phyloP scores from a whole-genome alignment of 2,329 filamentous ascomycete genomes.

The Dactylellina cionopaga region DNA sequence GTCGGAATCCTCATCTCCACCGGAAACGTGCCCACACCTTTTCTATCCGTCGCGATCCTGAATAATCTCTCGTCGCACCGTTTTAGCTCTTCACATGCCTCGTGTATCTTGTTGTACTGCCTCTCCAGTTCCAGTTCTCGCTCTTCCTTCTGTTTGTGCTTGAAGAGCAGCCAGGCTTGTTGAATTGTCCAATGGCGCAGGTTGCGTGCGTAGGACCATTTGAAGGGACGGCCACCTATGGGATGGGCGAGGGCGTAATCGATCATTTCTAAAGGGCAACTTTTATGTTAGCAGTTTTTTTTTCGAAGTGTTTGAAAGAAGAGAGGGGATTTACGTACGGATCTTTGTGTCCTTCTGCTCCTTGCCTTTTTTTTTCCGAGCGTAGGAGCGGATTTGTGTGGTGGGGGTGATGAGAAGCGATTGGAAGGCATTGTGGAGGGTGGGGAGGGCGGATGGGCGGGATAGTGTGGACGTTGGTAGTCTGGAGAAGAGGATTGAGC shows the following conservation, averaged over 20 bases:
- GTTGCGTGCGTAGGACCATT: constrained; percentile 85
- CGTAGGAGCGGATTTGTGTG: constrained; percentile 38
- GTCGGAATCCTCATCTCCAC: constrained; percentile 88
- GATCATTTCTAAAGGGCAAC: constrained; percentile 63
- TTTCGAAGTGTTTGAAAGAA: not conserved
- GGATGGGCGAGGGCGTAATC: constrained; percentile 77
- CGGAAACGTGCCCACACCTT: constrained; percentile 80
- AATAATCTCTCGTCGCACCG: constrained; percentile 73
- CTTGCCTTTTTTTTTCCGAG: constrained; percentile 19
- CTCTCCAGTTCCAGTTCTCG: constrained; percentile 78
- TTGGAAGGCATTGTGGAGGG: constrained; percentile 36
- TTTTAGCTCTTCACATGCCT: constrained; percentile 84
- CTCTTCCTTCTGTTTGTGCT: constrained; percentile 72
- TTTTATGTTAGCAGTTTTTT: constrained; percentile 7
- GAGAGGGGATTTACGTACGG: constrained; percentile 10
- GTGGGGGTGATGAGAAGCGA: constrained; percentile 20
- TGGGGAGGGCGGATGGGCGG: constrained; percentile 25
- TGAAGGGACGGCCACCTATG: constrained; percentile 76
- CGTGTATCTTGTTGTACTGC: constrained; percentile 82
- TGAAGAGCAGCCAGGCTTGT: constrained; percentile 88
- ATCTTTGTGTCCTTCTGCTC: constrained; percentile 31
- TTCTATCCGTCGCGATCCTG: constrained; percentile 89
- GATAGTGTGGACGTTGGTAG: constrained; percentile 22
- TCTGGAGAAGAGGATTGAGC: constrained; percentile 52
- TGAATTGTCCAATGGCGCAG: constrained; percentile 99